A percentile compares a stretch with the other conserved stretches of the same genome.
These are phyloP conservation scores for Sambucus nigra DNA, from an alignment of 129 eudicot genomes.

Conservation along the genomic window DNA sequence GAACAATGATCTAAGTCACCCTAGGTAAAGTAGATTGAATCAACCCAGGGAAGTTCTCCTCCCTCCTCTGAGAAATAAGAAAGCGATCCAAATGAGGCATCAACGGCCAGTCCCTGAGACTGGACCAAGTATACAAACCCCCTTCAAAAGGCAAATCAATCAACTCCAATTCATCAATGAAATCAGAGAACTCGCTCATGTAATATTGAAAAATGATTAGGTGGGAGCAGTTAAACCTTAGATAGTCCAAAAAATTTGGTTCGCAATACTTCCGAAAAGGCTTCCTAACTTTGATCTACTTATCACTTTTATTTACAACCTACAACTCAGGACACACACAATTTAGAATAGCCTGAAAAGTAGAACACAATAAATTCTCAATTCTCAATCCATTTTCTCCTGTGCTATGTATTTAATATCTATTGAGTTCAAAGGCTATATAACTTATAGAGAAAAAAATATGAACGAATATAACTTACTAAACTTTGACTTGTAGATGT, in stretches of 20 bases:
- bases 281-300: conserved; percentile 60
- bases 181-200: no score
- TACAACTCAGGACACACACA: conserved; percentile 85
- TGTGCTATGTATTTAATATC: not conserved
- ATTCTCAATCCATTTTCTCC: not conserved
- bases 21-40: no score
- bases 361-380: not conserved
- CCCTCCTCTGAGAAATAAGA: no score
- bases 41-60: no score
- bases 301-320: conserved; percentile 69
- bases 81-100: no score
- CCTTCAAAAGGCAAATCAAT: no score
- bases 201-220: conserved; percentile 2
- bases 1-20: no score
- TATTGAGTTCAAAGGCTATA: no score
- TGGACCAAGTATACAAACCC: no score
- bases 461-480: not conserved
- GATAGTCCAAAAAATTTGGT: conserved; percentile 77
- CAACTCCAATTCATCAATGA: no score
- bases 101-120: no score
- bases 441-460: not conserved
- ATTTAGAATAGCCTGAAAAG: conserved; percentile 81
- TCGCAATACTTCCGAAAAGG: conserved; percentile 64
- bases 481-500: not conserved
- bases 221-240: conserved; percentile 36